Evolutionary conservation across 116 monocot genomes (phyloP).

Genomic region (Phalaenopsis hybrid): DNA sequence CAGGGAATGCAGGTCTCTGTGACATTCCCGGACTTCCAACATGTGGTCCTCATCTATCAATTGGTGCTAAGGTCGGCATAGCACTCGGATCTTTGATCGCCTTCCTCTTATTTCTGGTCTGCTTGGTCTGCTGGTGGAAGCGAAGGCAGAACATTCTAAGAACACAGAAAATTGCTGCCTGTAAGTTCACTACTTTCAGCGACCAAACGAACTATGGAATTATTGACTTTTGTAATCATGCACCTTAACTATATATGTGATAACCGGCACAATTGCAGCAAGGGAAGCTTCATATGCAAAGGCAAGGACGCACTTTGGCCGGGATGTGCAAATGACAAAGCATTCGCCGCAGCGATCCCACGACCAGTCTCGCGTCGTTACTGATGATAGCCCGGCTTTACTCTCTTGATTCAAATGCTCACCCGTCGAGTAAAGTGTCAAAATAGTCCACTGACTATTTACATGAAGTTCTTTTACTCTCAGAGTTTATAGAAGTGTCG

Average conservation of each 20-base stretch:
- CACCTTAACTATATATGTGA: not conserved
- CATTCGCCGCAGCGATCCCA: slow-evolving; percentile 31
- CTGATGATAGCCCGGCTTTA: slow-evolving; percentile 33
- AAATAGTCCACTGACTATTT: too few species aligned
- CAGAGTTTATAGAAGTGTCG: too few species aligned
- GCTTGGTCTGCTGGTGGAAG: slow-evolving; percentile 78
- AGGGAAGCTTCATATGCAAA: slow-evolving; percentile 97
- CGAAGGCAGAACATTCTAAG: slow-evolving; percentile 84
- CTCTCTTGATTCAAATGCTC: slow-evolving; percentile 26
- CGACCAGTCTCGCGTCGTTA: slow-evolving; percentile 34
- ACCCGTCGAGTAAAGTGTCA: not conserved
- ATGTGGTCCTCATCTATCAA: slow-evolving; percentile 71
- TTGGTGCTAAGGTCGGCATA: slow-evolving; percentile 65
- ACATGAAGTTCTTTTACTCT: too few species aligned
- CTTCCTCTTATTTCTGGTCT: slow-evolving; percentile 39
- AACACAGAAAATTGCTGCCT: slow-evolving; percentile 58
- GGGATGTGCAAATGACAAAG: slow-evolving; percentile 75
- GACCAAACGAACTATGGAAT: not conserved
- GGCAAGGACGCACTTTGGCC: slow-evolving; percentile 52
- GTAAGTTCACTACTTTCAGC: slow-evolving; percentile 23
- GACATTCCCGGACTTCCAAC: slow-evolving; percentile 78
- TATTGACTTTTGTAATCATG: not conserved
- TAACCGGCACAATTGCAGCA: slow-evolving; percentile 34
- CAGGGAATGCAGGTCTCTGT: slow-evolving; percentile 78
- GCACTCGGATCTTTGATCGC: slow-evolving; percentile 44